Evolutionary conservation across 1,284 basidiomycete genomes (phyloP), one percentile per base, ranked within the genome.

Genomic region (Cryptococcus sp.): DNA sequence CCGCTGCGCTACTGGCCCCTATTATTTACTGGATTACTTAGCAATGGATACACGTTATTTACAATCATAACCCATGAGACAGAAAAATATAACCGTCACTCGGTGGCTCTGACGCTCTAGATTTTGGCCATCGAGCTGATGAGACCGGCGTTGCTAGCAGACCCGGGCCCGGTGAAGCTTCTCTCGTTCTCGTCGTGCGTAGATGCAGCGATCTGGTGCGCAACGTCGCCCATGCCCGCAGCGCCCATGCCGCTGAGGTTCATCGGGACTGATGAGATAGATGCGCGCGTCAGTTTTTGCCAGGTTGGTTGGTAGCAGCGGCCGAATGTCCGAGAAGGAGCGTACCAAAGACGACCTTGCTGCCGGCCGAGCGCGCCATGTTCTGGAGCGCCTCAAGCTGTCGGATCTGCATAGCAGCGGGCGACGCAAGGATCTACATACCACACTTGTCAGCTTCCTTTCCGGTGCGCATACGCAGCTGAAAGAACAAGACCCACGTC

Each of bases 321-420:
- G n/a, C n/a, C n/a, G n/a, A n/a, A n/a, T n/a, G n/a, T n/a, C n/a
- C n/a, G 54, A 42, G 46, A 45, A 28, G 15, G 20, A 13, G 65
- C 67, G 52, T 52, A 68, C 68, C 91, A 69, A 96, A 95, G 57
- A 95, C 83, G 64, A 94, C 91, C 80, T 97, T 97, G 81, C 83
- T 85, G 65, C 82, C 82, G 21, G 87, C 83, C 11, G 82, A 84
- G 77, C 89, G 88, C 39, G 85, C 83, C 82, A 83, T 83, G 43
- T 76, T 81, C 82, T 85, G 82, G 68, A 91, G 79, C 40, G 92
- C 91, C 78, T 96, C 93, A 64, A 97, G 84, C 73, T 95, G 91
- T 61, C 94, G 83, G 74, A 97, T 97, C 78, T 96, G 92, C 91
- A 98, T 96, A 57, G 93, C 94, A 23, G 93, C 91, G 18, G 91